Conservation (phyloP, 129 eudicot genomes). For the Helianthus tuberosus region DNA sequence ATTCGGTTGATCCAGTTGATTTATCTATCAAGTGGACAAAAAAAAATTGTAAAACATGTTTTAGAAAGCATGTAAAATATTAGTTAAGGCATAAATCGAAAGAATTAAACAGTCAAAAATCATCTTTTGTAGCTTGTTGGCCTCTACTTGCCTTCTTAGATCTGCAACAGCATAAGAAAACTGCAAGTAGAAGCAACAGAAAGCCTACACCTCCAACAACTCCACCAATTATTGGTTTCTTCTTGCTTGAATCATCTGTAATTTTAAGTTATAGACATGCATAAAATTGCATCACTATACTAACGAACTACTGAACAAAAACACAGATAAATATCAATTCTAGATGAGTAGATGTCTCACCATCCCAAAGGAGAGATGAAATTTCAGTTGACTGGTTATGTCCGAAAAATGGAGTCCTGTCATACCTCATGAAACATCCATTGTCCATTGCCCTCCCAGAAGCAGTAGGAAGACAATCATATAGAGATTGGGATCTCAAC, state of each 20-base stretch:
- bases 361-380: slow-evolving; percentile 48
- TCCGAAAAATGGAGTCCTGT: slow-evolving; percentile 50
- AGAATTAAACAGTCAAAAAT: background rate
- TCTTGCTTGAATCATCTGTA: slow-evolving; percentile 59
- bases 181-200: slow-evolving; percentile 42
- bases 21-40: slow-evolving; percentile 36
- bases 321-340: background rate
- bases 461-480: slow-evolving; percentile 48
- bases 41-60: background rate
- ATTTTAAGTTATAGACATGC: background rate
- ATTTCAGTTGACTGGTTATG: slow-evolving; percentile 57
- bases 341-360: slow-evolving; percentile 23
- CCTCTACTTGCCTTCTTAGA: slow-evolving; percentile 39
- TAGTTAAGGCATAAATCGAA: background rate
- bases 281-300: background rate
- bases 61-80: background rate
- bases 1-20: slow-evolving; percentile 54
- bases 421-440: slow-evolving; percentile 69
- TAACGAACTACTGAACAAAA: background rate
- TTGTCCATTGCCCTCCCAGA: slow-evolving; percentile 63
- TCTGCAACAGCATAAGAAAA: slow-evolving; percentile 40
- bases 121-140: slow-evolving; percentile 44
- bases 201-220: slow-evolving; percentile 71
- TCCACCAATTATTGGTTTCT: slow-evolving; percentile 53
- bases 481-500: slow-evolving; percentile 34